Conservation (phyloP, 768 basidiomycete genomes). For the Cubamyces sp. region DNA sequence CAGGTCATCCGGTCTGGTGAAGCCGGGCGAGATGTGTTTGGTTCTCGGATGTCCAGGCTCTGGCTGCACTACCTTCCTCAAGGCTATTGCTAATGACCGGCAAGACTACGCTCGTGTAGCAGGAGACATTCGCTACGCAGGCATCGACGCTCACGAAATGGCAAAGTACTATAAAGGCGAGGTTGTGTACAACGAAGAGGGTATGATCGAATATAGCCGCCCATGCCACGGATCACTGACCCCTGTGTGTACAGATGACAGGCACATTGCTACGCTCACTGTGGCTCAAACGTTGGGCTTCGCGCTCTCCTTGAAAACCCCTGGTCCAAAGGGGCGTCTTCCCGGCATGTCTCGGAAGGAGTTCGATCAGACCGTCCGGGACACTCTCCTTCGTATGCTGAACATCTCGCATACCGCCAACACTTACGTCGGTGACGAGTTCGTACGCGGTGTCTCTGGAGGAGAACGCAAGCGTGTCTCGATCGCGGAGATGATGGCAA, state of each 20-base stretch:
- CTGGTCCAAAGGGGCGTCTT: constrained; percentile 73
- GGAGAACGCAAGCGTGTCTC: constrained; percentile 82
- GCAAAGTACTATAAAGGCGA: constrained; percentile 76
- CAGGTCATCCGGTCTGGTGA: constrained; percentile 69
- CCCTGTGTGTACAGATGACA: constrained; percentile 60
- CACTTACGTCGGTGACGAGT: constrained; percentile 87
- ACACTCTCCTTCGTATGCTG: constrained; percentile 74
- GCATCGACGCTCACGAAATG: constrained; percentile 78
- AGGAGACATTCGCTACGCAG: constrained; percentile 83
- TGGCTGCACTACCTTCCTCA: constrained; percentile 87
- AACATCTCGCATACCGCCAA: constrained; percentile 79
- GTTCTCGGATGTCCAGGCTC: constrained; percentile 83
- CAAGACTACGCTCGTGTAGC: constrained; percentile 62
- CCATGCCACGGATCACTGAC: background rate
- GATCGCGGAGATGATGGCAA: constrained; percentile 88
- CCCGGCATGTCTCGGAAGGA: constrained; percentile 64
- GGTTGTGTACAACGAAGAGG: constrained; percentile 79
- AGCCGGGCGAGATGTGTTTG: constrained; percentile 86
- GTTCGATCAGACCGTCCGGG: constrained; percentile 58
- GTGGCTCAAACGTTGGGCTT: constrained; percentile 79
- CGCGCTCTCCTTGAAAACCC: constrained; percentile 73
- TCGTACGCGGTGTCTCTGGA: constrained; percentile 80
- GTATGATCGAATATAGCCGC: constrained; percentile 34
- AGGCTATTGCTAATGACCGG: constrained; percentile 78
- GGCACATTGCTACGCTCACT: constrained; percentile 81